phyloP scores from a whole-genome alignment of 2,329 filamentous ascomycete species.

The Lizonia empirigonia region DNA sequence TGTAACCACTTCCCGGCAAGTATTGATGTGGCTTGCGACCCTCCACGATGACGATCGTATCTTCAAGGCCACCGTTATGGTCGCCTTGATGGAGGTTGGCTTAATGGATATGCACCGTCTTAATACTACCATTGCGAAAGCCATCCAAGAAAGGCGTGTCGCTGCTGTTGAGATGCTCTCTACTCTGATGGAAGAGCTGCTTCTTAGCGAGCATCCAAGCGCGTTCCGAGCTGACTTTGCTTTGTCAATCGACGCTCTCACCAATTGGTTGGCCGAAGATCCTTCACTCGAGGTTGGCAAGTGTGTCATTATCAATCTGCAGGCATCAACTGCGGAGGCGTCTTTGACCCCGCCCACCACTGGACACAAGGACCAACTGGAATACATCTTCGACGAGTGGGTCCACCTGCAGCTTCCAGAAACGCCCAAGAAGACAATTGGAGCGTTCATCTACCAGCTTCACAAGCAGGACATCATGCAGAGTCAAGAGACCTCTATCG shows the following conservation, averaged over 20 bases:
- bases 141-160: constrained; percentile 72
- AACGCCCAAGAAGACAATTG: constrained; percentile 71
- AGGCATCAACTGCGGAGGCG: constrained; percentile 61
- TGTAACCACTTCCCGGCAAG: constrained; percentile 60
- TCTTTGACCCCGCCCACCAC: constrained; percentile 61
- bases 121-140: constrained; percentile 71
- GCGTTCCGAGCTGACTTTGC: constrained; percentile 86
- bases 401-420: constrained; percentile 79
- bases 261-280: constrained; percentile 79
- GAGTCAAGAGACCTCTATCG: constrained; percentile 74
- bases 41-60: constrained; percentile 63
- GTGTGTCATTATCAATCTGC: constrained; percentile 71
- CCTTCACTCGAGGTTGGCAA: constrained; percentile 68
- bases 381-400: constrained; percentile 98
- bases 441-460: constrained; percentile 83
- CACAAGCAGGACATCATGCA: constrained; percentile 75
- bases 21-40: constrained; percentile 57
- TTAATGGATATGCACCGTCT: constrained; percentile 65
- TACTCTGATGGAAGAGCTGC: constrained; percentile 75
- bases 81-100: constrained; percentile 64
- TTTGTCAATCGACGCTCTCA: constrained; percentile 78
- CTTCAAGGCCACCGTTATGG: constrained; percentile 66
- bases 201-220: constrained; percentile 77
- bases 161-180: constrained; percentile 80
- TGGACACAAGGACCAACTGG: constrained; percentile 79